Evolutionary conservation across 192 early-diverging fungal genomes (phyloP), one percentile per base, ranked within the genome.

Genomic region (Coemansia sp.): DNA sequence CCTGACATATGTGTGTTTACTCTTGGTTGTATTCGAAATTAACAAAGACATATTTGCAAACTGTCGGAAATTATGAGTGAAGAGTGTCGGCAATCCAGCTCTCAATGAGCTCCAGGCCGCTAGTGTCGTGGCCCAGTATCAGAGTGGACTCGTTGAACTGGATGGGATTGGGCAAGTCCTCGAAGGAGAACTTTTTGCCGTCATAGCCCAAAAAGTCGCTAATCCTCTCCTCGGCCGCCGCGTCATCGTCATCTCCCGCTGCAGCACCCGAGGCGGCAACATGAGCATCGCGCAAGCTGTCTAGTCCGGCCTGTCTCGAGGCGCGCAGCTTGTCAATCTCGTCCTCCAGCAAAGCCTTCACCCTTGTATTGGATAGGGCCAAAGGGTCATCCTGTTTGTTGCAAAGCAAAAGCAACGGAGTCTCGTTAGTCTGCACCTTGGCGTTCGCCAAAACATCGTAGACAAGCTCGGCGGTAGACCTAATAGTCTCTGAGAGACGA

Each of bases 311-410:
- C 59, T 75, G 79, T 52, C 72, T 68, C 22, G 70, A 70, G 36
- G 63, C 31, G 15, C 78, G 68, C n/a, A 77, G 65, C 15, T 64
- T 59, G 62, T 84, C 87, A 89, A 97, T 90, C 75, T 97, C 94
- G 51, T 67, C 83, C 74, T 97, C 94, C 43, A 97, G 75, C 59
- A 88, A 40, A 8, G 70, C 59, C 75, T 90, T 82, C n/a, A 95
- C 87, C 27, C 88, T 89, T 36, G 89, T 85, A 31, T 80, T 88
- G 34, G 89, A 85, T 59, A 92, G 77, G 4, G 94, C 91, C 33
- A 89, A 84, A 46, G 94, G 72, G 65, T 90, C 75, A 69, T 97
- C 95, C 64, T 85, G 85, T 80, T 95, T 96, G 78, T 97, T 97
- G 78, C 94, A 96, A 33, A 91, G 76, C 22, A 97, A 85, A 63